Conservation (phyloP, 495 filamentous ascomycete species). For the Tetracladium setigerum region DNA sequence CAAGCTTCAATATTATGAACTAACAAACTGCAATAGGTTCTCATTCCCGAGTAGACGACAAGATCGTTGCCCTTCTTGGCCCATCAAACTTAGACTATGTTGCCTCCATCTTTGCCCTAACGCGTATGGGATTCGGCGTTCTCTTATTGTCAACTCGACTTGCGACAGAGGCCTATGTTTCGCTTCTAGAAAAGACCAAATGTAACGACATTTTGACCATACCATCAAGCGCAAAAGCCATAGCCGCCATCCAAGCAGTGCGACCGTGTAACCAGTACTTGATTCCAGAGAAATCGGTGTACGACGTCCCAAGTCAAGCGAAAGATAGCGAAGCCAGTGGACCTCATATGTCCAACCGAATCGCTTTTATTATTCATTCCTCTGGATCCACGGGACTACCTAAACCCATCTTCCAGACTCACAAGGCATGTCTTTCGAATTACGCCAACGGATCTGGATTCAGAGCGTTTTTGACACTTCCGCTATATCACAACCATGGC, state of each 20-base stretch:
- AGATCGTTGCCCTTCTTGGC: conserved; percentile 47
- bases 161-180: conserved; percentile 35
- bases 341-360: conserved; percentile 27
- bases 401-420: conserved; percentile 13
- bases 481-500: conserved; percentile 32
- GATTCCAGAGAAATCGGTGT: neutral
- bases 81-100: conserved; percentile 48
- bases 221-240: conserved; percentile 17
- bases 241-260: conserved; percentile 1
- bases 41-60: conserved; percentile 22
- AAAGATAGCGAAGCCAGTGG: conserved; percentile 25
- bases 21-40: conserved; percentile 16
- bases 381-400: conserved; percentile 15
- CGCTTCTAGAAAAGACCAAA: conserved; percentile 30
- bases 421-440: conserved; percentile 28
- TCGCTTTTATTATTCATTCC: conserved; percentile 25
- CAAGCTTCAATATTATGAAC: neutral
- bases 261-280: neutral
- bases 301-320: neutral
- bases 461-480: conserved; percentile 13
- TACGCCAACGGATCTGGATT: conserved; percentile 22
- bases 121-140: conserved; percentile 47
- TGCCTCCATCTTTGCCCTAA: conserved; percentile 48
- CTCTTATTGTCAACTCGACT: conserved; percentile 55
- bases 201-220: conserved; percentile 27